Evolutionary conservation across 495 filamentous ascomycete genomes (phyloP).

Genomic region (Bombardia bombarda): DNA sequence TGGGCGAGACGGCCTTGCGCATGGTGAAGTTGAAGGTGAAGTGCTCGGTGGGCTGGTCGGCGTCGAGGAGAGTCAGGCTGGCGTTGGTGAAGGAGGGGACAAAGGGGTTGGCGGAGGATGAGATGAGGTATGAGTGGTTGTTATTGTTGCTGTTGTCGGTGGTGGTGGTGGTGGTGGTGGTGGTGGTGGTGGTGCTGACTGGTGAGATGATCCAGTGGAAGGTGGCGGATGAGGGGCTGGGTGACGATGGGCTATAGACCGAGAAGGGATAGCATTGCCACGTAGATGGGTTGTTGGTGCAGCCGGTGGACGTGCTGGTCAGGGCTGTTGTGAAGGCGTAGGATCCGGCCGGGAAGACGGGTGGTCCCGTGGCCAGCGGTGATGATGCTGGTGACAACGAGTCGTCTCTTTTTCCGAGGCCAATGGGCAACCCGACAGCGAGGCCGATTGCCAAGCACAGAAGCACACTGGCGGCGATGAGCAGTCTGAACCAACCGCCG

Average conservation of each 20-base stretch:
- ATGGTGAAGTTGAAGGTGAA: slow-evolving; percentile 40
- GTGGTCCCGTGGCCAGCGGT: slow-evolving; percentile 1
- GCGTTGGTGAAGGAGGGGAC: slow-evolving; percentile 73
- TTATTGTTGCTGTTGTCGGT: too few species aligned
- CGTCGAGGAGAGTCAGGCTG: slow-evolving; percentile 66
- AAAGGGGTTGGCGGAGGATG: slow-evolving; percentile 42
- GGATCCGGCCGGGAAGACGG: slow-evolving; percentile 45
- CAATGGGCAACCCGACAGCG: slow-evolving; percentile 34
- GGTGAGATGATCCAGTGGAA: slow-evolving; percentile 51
- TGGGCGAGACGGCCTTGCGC: slow-evolving; percentile 37
- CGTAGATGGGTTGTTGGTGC: slow-evolving; percentile 39
- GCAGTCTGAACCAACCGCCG: slow-evolving; percentile 35
- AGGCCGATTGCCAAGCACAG: slow-evolving; percentile 31
- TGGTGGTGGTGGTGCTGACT: neutral
- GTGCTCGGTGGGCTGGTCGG: slow-evolving; percentile 51
- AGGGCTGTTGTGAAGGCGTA: slow-evolving; percentile 50
- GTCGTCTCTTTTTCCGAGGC: slow-evolving; percentile 26
- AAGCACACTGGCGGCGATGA: slow-evolving; percentile 20
- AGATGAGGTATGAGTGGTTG: slow-evolving; percentile 34
- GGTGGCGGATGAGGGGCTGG: slow-evolving; percentile 26
- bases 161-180: too few species aligned
- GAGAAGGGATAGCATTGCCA: slow-evolving; percentile 51
- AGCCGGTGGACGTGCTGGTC: slow-evolving; percentile 37
- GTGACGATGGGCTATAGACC: slow-evolving; percentile 27
- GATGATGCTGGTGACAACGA: neutral